Percentiles rank a stretch among this genome's conserved stretches.
Conservation (phyloP, 108 stramenopile species). For the Schizochytrium sp. region DNA sequence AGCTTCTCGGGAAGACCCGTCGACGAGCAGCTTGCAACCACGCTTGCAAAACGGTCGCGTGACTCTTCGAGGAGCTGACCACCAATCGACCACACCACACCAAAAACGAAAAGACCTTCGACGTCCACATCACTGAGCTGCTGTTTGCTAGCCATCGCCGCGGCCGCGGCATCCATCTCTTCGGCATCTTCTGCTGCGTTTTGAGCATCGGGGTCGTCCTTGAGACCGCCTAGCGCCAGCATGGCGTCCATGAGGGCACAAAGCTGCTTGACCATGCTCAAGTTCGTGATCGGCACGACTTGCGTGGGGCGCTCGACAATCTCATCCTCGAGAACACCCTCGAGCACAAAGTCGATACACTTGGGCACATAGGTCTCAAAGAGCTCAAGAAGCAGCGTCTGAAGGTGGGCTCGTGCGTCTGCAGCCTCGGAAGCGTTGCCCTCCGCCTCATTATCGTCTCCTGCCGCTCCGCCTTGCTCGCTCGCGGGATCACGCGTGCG, state of each 20-base stretch:
- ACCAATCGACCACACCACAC: slow-evolving; percentile 52
- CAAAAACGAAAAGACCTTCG: slow-evolving; percentile 45
- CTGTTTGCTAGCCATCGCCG: neutral
- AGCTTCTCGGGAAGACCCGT: slow-evolving; percentile 39
- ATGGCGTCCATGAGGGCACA: slow-evolving; percentile 51
- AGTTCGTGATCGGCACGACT: slow-evolving; percentile 50
- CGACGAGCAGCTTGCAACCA: slow-evolving; percentile 36
- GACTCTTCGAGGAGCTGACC: slow-evolving; percentile 39
- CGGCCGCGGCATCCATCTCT: neutral
- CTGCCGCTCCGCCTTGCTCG: neutral
- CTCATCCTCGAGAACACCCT: slow-evolving; percentile 53
- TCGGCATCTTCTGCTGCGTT: neutral
- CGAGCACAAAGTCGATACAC: slow-evolving; percentile 53
- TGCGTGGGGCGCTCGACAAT: slow-evolving; percentile 43
- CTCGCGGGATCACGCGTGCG: neutral
- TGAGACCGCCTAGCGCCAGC: slow-evolving; percentile 3
- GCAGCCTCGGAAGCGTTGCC: neutral
- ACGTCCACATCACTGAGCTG: slow-evolving; percentile 15
- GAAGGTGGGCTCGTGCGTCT: neutral
- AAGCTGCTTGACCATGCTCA: slow-evolving; percentile 61
- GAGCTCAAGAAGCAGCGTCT: slow-evolving; percentile 35
- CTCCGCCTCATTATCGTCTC: slow-evolving; percentile 8
- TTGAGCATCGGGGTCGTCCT: neutral
- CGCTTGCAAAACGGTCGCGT: slow-evolving; percentile 42
- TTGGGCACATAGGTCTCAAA: slow-evolving; percentile 51